Evolutionary conservation across 2,329 filamentous ascomycete genomes (phyloP), one percentile per base, ranked within the genome.

Genomic region (Xylariales sp.): DNA sequence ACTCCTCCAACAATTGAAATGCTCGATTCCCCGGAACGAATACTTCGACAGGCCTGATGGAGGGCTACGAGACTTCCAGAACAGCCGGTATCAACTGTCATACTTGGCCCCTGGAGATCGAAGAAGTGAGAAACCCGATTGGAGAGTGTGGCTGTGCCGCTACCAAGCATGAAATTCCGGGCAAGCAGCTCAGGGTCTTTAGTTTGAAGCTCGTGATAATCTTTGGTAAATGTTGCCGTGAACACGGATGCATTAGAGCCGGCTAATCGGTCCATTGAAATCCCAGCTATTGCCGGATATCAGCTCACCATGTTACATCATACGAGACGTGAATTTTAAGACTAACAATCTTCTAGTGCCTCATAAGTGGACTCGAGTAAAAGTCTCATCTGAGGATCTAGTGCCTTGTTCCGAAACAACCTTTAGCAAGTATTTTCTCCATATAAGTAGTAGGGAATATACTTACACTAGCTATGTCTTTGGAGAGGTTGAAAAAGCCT

Each of bases 381-480:
- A 31, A 52, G 44, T 5, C 61, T 45, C 16, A 59, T 54, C 42
- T 57, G 49, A 0, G 64, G 63, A 37, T 67, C 64, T 45, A 65
- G 53, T 3, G 52, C 38, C 46, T 50, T 27, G n/a, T n/a, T n/a
- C n/a, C n/a, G n/a, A n/a, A n/a, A n/a, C n/a, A n/a, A n/a, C n/a
- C n/a, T n/a, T n/a, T n/a, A n/a, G n/a, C n/a, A n/a, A n/a, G n/a
- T n/a, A n/a, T n/a, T n/a, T n/a, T n/a, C n/a, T n/a, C n/a, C n/a
- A n/a, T n/a, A n/a, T n/a, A n/a, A n/a, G n/a, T n/a, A n/a, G n/a
- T n/a, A n/a, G n/a, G n/a, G n/a, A n/a, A n/a, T n/a, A n/a, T n/a
- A 14, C 32, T 23, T 28, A 47, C 44, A 16, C 44, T 44, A 2
- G 55, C 47, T 8, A 53, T 53, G 2, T 51, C 51, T 1, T 53